Percentiles rank a stretch among this genome's conserved stretches.
Conservation (phyloP, 257 asterid species). For the Coffea eugenioides region DNA sequence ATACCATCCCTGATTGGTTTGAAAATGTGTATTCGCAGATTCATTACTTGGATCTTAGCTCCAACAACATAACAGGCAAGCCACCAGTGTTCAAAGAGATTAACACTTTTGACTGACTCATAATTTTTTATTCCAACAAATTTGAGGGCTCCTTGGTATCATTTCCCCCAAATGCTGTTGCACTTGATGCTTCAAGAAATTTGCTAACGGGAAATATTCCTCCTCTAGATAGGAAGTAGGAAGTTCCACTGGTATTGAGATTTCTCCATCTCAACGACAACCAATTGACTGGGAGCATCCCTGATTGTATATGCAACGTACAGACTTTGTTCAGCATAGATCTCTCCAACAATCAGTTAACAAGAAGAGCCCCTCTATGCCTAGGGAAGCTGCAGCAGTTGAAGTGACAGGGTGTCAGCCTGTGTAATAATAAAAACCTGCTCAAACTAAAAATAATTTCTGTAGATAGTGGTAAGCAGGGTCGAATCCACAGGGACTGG, state of each 20-base stretch:
- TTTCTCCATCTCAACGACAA: constrained; percentile 20
- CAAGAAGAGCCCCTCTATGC: constrained; percentile 19
- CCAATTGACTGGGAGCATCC: constrained; percentile 13
- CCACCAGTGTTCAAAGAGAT: constrained; percentile 12
- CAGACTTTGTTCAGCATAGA: background rate
- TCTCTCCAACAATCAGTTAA: constrained; percentile 19
- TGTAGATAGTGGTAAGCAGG: too few relatives aligned
- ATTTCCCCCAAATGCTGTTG: constrained; percentile 11
- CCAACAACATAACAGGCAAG: constrained; percentile 18
- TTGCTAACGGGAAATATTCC: constrained; percentile 18
- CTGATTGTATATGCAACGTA: constrained; percentile 12
- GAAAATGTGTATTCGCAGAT: background rate
- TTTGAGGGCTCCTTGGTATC: constrained; percentile 18
- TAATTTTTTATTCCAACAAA: constrained; percentile 12
- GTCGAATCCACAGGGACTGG: too few relatives aligned
- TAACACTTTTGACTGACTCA: background rate
- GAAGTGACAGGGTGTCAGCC: too few relatives aligned
- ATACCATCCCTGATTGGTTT: constrained; percentile 23
- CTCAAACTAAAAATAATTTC: too few relatives aligned
- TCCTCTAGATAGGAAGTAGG: background rate
- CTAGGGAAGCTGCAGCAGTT: constrained; percentile 12
- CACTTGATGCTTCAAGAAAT: constrained; percentile 18
- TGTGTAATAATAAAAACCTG: too few relatives aligned
- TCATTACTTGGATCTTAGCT: constrained; percentile 17
- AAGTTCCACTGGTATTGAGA: background rate